Evolutionary conservation across 345 rosid species (phyloP).

Genomic region (Boechera retrofracta): DNA sequence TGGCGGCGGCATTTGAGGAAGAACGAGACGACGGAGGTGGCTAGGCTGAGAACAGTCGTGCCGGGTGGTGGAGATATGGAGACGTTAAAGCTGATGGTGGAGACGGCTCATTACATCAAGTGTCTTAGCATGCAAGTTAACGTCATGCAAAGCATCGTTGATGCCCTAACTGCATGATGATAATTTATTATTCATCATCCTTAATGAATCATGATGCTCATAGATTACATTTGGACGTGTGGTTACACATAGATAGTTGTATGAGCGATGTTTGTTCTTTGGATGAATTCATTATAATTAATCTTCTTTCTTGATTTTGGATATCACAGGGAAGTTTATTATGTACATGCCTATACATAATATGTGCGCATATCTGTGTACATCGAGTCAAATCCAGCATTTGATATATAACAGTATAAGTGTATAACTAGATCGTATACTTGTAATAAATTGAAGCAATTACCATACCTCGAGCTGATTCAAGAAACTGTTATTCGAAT

Average conservation of each 20-base stretch:
- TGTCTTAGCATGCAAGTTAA: slow-evolving; percentile 23
- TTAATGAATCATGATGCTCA: neutral
- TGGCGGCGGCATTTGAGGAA: neutral
- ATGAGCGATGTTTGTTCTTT: neutral
- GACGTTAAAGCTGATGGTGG: neutral
- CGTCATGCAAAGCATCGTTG: too few relatives aligned
- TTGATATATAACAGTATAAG: too few relatives aligned
- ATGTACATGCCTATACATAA: too few relatives aligned
- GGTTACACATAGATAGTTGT: neutral
- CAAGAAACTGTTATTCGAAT: too few relatives aligned
- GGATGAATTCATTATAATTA: neutral
- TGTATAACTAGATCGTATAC: too few relatives aligned
- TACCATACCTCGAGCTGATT: too few relatives aligned
- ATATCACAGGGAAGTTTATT: too few relatives aligned
- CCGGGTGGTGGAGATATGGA: slow-evolving; percentile 33
- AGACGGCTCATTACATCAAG: slow-evolving; percentile 28
- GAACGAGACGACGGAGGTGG: neutral
- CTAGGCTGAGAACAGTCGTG: slow-evolving; percentile 22
- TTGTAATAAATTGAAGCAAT: too few relatives aligned
- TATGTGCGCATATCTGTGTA: too few relatives aligned
- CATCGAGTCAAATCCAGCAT: too few relatives aligned
- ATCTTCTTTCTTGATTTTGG: too few relatives aligned
- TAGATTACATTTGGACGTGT: neutral
- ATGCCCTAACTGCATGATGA: neutral
- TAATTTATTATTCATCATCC: neutral